Evolutionary conservation across 2,329 filamentous ascomycete genomes (phyloP).

Genomic region (Clonostachys solani): DNA sequence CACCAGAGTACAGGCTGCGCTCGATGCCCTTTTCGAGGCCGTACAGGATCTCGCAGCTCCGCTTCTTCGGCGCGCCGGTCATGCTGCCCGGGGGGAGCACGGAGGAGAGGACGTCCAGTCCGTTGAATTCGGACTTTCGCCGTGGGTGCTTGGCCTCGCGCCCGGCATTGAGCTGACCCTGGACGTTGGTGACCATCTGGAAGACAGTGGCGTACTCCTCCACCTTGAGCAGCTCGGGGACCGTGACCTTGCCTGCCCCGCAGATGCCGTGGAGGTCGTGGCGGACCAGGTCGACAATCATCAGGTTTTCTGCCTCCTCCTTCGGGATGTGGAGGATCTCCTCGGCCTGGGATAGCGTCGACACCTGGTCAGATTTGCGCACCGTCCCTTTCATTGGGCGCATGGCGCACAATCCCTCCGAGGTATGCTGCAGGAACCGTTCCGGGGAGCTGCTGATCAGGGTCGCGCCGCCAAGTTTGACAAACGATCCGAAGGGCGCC

Average conservation of each 20-base stretch:
- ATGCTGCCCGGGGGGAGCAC: constrained; percentile 68
- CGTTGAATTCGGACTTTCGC: constrained; percentile 28
- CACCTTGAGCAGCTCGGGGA: constrained; percentile 62
- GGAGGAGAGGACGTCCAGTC: constrained; percentile 55
- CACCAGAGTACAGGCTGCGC: constrained; percentile 63
- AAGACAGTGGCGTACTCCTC: constrained; percentile 70
- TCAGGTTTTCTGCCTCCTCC: constrained; percentile 70
- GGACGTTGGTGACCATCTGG: constrained; percentile 66
- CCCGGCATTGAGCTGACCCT: constrained; percentile 4
- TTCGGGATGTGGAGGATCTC: constrained; percentile 45
- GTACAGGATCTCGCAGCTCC: constrained; percentile 62
- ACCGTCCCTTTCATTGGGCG: constrained; percentile 75
- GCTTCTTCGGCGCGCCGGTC: constrained; percentile 73
- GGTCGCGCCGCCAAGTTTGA: constrained; percentile 47
- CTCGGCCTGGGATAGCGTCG: constrained; percentile 19
- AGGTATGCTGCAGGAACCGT: constrained; percentile 51
- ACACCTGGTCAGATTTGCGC: constrained; percentile 35
- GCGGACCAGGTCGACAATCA: constrained; percentile 73
- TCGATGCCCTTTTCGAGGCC: constrained; percentile 47
- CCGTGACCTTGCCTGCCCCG: constrained; percentile 52
- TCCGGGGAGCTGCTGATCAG: constrained; percentile 55
- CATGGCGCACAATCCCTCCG: constrained; percentile 50
- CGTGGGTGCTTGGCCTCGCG: constrained; percentile 14
- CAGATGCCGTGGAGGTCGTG: constrained; percentile 65
- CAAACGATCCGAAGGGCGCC: constrained; percentile 51